Evolutionary conservation across 257 asterid species (phyloP).

Genomic region (Capsicum pubescens): DNA sequence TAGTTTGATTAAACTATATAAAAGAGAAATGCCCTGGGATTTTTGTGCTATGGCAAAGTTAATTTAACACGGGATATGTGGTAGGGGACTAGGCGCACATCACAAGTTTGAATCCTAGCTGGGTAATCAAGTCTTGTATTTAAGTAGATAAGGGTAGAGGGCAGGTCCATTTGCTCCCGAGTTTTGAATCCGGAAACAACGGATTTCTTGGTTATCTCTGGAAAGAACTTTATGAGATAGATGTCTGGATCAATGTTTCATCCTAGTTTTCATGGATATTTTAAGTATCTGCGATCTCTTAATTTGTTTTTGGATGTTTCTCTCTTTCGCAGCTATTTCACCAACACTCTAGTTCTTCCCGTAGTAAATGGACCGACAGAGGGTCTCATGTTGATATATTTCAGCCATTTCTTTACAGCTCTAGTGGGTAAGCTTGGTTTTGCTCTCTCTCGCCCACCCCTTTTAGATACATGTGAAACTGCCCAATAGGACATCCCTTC

Average conservation of each 20-base stretch:
- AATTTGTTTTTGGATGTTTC: neutral
- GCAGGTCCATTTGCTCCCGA: neutral
- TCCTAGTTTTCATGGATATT: neutral
- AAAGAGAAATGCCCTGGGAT: neutral
- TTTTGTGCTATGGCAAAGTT: neutral
- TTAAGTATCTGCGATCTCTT: neutral
- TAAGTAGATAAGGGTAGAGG: slow-evolving; percentile 1
- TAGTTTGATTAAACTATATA: neutral
- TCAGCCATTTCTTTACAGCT: slow-evolving; percentile 73
- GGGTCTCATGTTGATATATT: slow-evolving; percentile 84
- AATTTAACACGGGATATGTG: neutral
- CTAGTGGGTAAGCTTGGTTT: slow-evolving; percentile 58
- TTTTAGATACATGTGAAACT: neutral
- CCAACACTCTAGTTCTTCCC: slow-evolving; percentile 92
- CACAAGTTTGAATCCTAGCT: neutral
- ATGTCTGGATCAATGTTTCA: slow-evolving; percentile 20
- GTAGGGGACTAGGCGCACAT: neutral
- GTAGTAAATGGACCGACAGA: slow-evolving; percentile 94
- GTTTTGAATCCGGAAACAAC: neutral
- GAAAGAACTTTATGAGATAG: neutral
- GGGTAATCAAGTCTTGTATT: neutral
- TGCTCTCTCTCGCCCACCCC: slow-evolving; percentile 25
- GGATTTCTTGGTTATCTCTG: neutral
- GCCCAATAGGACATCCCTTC: neutral
- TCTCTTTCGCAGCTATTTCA: slow-evolving; percentile 69